Evolutionary conservation across 1,284 basidiomycete genomes (phyloP), one percentile per base, ranked within the genome.

Genomic region (Leccinum fallax): DNA sequence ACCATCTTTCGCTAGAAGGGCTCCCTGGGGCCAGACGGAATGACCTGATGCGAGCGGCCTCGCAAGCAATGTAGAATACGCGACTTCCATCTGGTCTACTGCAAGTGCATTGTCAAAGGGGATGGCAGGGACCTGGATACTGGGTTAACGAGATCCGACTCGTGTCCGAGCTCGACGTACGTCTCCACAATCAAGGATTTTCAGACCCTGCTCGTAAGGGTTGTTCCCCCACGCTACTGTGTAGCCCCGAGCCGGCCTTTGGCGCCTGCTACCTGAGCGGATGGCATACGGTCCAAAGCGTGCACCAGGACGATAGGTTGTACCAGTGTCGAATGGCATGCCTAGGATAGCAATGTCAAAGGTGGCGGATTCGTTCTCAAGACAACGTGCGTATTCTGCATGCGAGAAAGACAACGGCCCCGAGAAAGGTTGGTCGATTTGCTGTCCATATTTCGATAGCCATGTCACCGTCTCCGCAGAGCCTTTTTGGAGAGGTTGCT

Each of bases 241-340:
- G 68, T 88, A 90, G 2, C 85, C 86, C 40, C 82, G 75, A 24
- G 73, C 64, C 16, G 80, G 78, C 36, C 84, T 77, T 67, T 92
- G 86, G 57, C 92, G 79, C 58, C 89, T 81, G 69, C 88, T 89
- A 4, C 90, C 91, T 9, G 88, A 87, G 34, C 92, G 86, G 68
- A 94, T 94, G 6, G 88, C 92, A 68, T 83, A 85, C 2, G 92
- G 92, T 10, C 92, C 92, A 77, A 94, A 94, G 3, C 92, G 84
- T 28, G 92, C 92, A 62, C 89, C 90, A 57, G 89, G 83, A 61
- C 91, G 79, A 69, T 90, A 92, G 1, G 81, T 81, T 16, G 88
- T 87, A 2, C 80, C 83, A 4, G 90, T 93, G 69, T 94, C 92
- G 69, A 94, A 93, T 0, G 92, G 92, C 79, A 93, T 86, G 6